These are phyloP conservation scores for Termitomyces heimii DNA, from an alignment of 768 basidiomycete genomes.

Conservation along the genomic window DNA sequence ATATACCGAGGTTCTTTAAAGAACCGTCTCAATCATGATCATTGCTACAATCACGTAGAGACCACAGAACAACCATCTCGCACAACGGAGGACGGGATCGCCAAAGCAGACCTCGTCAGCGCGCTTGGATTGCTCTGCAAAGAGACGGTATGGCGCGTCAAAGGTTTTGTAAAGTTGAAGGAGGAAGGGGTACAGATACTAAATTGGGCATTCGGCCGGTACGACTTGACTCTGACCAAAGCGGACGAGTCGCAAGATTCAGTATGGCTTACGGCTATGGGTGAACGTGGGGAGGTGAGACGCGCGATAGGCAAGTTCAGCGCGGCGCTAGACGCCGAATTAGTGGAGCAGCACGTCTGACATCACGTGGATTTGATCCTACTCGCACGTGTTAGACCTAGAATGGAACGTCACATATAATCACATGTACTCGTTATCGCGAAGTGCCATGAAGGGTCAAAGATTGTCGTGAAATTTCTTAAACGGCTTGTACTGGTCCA, in stretches of 20 bases:
- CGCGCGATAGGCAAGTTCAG: constrained; percentile 52
- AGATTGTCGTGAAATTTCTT: constrained; percentile 7
- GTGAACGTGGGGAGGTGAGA: constrained; percentile 76
- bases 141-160: constrained; percentile 75
- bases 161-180: constrained; percentile 70
- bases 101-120: constrained; percentile 30
- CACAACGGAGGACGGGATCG: constrained; percentile 20
- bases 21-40: neutral
- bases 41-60: constrained; percentile 10
- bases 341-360: constrained; percentile 14
- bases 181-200: constrained; percentile 46
- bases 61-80: neutral
- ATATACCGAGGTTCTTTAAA: constrained; percentile 40
- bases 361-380: neutral
- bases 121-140: constrained; percentile 54
- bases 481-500: neutral
- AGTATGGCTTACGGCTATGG: constrained; percentile 84
- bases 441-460: constrained; percentile 35
- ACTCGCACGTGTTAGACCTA: constrained; percentile 45
- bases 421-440: constrained; percentile 50
- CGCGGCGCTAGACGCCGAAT: constrained; percentile 29
- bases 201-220: constrained; percentile 94
- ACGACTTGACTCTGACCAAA: constrained; percentile 46
- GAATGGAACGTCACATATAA: constrained; percentile 7
- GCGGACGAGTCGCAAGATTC: constrained; percentile 25